A percentile compares a stretch with the other conserved stretches of the same genome.
Conservation (phyloP, 306 rosid species). For the Canavalia ensiformis region DNA sequence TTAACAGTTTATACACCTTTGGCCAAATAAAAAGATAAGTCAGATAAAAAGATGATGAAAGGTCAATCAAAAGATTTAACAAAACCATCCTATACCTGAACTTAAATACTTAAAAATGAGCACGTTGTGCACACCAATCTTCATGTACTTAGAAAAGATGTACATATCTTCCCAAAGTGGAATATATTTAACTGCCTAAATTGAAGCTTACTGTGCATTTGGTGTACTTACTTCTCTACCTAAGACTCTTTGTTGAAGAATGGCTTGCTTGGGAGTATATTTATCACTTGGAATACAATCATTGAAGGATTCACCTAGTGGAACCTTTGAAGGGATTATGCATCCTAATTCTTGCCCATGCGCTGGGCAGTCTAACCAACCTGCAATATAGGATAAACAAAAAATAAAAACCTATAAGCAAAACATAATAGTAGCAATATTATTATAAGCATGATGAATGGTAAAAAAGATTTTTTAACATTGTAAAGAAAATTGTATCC, state of each 20-base stretch:
- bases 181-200: conserved; percentile 33
- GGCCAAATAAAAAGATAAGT: neutral
- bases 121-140: neutral
- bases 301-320: conserved; percentile 81
- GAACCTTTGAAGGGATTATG: conserved; percentile 98
- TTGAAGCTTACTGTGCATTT: conserved; percentile 28
- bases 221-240: conserved; percentile 83
- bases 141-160: conserved; percentile 2
- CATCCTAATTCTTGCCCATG: conserved; percentile 75
- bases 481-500: conserved; percentile 31
- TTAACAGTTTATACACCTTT: neutral
- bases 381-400: conserved; percentile 58
- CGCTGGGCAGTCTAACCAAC: conserved; percentile 95
- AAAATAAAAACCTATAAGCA: conserved; percentile 21
- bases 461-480: neutral
- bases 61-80: conserved; percentile 25
- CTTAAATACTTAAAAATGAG: conserved; percentile 33
- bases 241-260: conserved; percentile 81
- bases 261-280: conserved; percentile 92
- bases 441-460: conserved; percentile 11
- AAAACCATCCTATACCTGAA: conserved; percentile 11
- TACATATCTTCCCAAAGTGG: conserved; percentile 17
- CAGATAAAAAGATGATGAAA: conserved; percentile 32
- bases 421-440: conserved; percentile 25
- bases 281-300: conserved; percentile 72